phyloP scores from a whole-genome alignment of 495 filamentous ascomycete species.

The Ascodesmis nigricans region DNA sequence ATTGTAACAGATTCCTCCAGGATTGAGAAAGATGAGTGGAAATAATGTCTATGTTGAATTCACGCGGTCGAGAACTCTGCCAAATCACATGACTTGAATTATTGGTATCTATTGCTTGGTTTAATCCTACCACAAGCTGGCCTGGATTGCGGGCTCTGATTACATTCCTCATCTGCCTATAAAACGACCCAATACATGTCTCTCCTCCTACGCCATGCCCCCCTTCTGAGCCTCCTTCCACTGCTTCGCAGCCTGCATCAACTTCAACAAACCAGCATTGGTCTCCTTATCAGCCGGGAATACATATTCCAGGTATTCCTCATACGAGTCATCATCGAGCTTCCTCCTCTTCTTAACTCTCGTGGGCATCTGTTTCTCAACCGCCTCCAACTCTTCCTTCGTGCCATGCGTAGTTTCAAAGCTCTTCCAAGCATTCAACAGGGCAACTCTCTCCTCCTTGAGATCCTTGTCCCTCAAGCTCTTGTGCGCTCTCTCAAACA shows the following conservation, averaged over 20 bases:
- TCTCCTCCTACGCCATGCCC: too few relatives aligned
- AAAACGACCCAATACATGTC: too few relatives aligned
- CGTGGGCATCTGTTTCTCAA: conserved; percentile 82
- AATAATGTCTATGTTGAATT: too few relatives aligned
- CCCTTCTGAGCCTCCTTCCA: conserved; percentile 53
- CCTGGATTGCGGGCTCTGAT: too few relatives aligned
- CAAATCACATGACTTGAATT: too few relatives aligned
- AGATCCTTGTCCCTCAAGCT: conserved; percentile 79
- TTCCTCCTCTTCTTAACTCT: conserved; percentile 84
- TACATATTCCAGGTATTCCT: conserved; percentile 93
- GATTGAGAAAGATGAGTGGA: too few relatives aligned
- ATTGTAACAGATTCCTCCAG: too few relatives aligned
- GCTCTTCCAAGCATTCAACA: conserved; percentile 74
- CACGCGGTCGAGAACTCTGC: too few relatives aligned
- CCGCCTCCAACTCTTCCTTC: conserved; percentile 53
- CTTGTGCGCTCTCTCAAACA: conserved; percentile 76
- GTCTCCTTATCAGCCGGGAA: conserved; percentile 92
- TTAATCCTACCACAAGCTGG: too few relatives aligned
- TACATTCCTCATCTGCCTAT: too few relatives aligned
- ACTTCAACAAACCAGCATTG: conserved; percentile 57
- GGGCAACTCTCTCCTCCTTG: conserved; percentile 75
- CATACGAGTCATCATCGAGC: conserved; percentile 83
- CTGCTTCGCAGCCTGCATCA: conserved; percentile 62
- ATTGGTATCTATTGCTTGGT: too few relatives aligned
- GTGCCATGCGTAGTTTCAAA: conserved; percentile 76